Evolutionary conservation across 2,329 filamentous ascomycete genomes (phyloP), one percentile per base, ranked within the genome.

Genomic region (Tolypocladium amazonense): DNA sequence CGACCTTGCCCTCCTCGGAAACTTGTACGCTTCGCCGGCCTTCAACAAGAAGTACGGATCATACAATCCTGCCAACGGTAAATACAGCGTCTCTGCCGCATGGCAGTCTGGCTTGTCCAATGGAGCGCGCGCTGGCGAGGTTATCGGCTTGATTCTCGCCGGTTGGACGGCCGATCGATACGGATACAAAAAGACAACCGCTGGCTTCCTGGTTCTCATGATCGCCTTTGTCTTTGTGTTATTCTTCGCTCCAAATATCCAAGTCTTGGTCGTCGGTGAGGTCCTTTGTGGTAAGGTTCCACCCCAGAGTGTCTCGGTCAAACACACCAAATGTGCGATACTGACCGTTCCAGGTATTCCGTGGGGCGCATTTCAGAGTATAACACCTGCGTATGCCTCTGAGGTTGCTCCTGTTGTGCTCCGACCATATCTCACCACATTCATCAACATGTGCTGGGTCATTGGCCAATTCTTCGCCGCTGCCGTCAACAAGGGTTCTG

Each of bases 61-160:
- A 0, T 72, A 69, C 30, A 65, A 70, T 14, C 62, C 64, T 1
- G 62, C 64, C 1, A 69, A 70, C 3, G 73, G 70, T 1, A 75
- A 73, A 35, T 81, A 80, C 59, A 72, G 76, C 41, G 71, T 86
- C 30, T 76, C 79, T 1, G 79, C 81, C 0, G 73, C 77, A 0
- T 86, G 84, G 84, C 82, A 85, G 67, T 79, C 80, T 0, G 82
- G 76, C 0, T 66, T 86, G 3, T 78, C 76, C 8, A 84, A 83
- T 59, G 82, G 79, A 20, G 78, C 79, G 0, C 71, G 77, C 1
- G 77, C 78, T 1, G 82, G 83, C 15, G 77, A 82, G 65, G 81
- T 86, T 57, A 64, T 84, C 12, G 83, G 83, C 0, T 70, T 84
- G 2, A 73, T 83, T 33, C 60, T 83, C 27, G 80, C 78, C n/a